phyloP scores from a whole-genome alignment of 2,329 filamentous ascomycete species.

The Dendryphion nanum region DNA sequence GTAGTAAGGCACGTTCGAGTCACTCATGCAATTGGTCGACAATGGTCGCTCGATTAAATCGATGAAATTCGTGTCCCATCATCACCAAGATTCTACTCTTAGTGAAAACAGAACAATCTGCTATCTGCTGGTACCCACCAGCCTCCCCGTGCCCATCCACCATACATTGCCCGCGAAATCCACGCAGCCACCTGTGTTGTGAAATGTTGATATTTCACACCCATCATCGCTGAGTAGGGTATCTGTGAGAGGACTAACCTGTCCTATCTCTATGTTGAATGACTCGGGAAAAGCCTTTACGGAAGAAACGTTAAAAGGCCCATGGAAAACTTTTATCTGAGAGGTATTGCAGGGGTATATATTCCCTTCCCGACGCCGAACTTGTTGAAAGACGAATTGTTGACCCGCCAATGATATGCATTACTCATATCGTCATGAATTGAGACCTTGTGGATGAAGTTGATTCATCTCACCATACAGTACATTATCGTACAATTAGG shows the following conservation, averaged over 20 bases:
- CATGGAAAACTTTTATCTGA: constrained; percentile 31
- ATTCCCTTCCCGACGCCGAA: constrained; percentile 39
- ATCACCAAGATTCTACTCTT: no score
- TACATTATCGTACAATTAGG: constrained; percentile 57
- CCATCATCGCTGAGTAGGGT: constrained; percentile 1
- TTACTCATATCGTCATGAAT: constrained; percentile 35
- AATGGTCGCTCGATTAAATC: no score
- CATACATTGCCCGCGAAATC: no score
- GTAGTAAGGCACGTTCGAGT: no score
- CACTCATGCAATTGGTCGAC: no score
- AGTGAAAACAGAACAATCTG: no score
- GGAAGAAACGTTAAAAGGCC: constrained; percentile 16
- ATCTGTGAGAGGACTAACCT: constrained; percentile 1
- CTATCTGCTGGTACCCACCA: no score
- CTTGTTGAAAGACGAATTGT: constrained; percentile 42
- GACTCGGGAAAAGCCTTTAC: constrained; percentile 28
- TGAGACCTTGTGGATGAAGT: constrained; percentile 37
- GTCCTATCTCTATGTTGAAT: constrained; percentile 8
- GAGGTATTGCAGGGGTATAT: constrained; percentile 30
- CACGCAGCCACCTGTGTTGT: no score
- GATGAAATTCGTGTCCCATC: no score
- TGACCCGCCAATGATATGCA: constrained; percentile 38
- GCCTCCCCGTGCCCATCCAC: no score
- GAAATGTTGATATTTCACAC: not conserved
- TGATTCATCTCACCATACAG: constrained; percentile 40